phyloP scores from a whole-genome alignment of 352 stramenopile genomes.

The Elongisporangium senticosum region DNA sequence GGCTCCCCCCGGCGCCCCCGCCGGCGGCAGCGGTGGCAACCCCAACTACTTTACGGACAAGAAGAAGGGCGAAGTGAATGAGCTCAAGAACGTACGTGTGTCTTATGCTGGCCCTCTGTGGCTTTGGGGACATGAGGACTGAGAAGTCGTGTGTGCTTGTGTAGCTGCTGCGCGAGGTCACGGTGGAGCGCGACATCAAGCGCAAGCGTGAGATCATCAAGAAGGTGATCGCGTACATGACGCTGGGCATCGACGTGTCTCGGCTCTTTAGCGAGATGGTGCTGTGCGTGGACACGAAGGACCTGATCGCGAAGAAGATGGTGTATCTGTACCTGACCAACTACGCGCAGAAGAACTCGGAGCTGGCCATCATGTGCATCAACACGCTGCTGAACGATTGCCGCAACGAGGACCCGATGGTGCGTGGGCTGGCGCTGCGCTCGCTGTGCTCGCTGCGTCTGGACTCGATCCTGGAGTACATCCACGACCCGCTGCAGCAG shows the following conservation, averaged over 20 bases:
- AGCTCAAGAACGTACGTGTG: slow-evolving; percentile 90
- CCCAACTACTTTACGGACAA: slow-evolving; percentile 86
- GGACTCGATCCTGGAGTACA: slow-evolving; percentile 98
- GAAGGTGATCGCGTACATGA: slow-evolving; percentile 99
- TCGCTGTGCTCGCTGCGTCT: slow-evolving; percentile 96
- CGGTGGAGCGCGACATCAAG: slow-evolving; percentile 95
- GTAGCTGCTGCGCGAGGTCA: slow-evolving; percentile 94
- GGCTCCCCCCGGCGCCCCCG: slow-evolving; percentile 11
- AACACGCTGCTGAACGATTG: slow-evolving; percentile 99
- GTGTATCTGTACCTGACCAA: slow-evolving; percentile 99
- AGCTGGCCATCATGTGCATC: slow-evolving; percentile 99
- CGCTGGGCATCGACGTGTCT: slow-evolving; percentile 98
- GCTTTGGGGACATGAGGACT: background rate
- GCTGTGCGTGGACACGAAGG: slow-evolving; percentile 94
- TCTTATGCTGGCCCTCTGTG: background rate
- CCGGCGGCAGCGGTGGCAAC: slow-evolving; percentile 32
- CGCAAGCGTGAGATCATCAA: slow-evolving; percentile 99
- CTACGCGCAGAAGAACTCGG: slow-evolving; percentile 97
- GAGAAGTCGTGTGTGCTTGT: slow-evolving; percentile 1
- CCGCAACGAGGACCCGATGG: slow-evolving; percentile 97
- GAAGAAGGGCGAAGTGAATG: slow-evolving; percentile 95
- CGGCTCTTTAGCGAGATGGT: slow-evolving; percentile 99
- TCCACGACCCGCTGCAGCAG: slow-evolving; percentile 88
- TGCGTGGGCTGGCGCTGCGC: slow-evolving; percentile 95
- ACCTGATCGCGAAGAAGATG: slow-evolving; percentile 99